Evolutionary conservation across 2,329 filamentous ascomycete genomes (phyloP), one percentile per base, ranked within the genome.

Genomic region (Cercospora canescens): DNA sequence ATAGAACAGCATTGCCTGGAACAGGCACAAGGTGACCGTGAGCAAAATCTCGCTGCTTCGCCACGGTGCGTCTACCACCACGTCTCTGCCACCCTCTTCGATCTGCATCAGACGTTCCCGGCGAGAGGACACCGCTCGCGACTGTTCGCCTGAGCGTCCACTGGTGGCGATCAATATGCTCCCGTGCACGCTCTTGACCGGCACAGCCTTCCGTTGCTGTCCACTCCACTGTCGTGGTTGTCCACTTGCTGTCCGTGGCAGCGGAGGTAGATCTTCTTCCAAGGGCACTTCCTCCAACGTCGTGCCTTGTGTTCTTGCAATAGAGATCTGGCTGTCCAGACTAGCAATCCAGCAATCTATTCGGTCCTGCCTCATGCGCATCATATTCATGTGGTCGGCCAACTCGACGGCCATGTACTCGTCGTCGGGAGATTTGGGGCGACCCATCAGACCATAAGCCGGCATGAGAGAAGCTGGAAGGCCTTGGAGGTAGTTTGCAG

Each of bases 311-410:
- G 61, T 63, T 37, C 52, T 58, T 4, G 61, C 54, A 26, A 58
- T 3, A 21, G 52, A 56, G 16, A 58, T 37, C 28, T 63, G 61
- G 18, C 54, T 63, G 26, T 63, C 61, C 18, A 62, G 21, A 12
- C 26, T 30, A 32, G 54, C 34, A 2, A 62, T 62, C 59, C 59
- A 62, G 1, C 39, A 62, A 35, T 62, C 59, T 9, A 62, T 62
- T 6, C 32, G 59, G 11, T 62, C 59, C 12, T 54, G 59, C 26
- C 45, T 62, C 18, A 34, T 35, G 8, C 59, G 59, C 39, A 62
- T 62, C 41, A 62, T 18, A 4, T 48, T 32, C 12, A 37, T 37
- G 9, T 62, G 41, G 12, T 62, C 30, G n/a, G 34, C 37, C 18
- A 32, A 32, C 1, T 54, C 34, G n/a, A 16, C 30, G 4, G 39